Conservation (phyloP, 441 rosid genomes). For the Populus hybrid region DNA sequence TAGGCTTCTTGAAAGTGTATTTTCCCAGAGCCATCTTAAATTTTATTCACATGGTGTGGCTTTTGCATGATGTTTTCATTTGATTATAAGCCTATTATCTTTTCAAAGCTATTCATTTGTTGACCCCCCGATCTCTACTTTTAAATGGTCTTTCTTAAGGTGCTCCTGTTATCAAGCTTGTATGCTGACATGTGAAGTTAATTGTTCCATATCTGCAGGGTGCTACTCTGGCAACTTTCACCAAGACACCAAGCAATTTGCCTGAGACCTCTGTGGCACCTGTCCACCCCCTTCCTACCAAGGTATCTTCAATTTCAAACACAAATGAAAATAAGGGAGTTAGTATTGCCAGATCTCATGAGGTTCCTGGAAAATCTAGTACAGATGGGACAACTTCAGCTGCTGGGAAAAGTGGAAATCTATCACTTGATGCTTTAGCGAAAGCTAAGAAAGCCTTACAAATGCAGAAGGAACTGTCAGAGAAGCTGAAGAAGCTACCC, state of each 20-base stretch:
- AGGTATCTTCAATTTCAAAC: slow-evolving; percentile 97
- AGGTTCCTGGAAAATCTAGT: slow-evolving; percentile 99
- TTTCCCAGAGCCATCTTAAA: not conserved
- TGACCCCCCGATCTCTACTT: not conserved
- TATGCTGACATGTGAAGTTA: not conserved
- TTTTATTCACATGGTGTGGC: not conserved
- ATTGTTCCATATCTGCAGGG: slow-evolving; percentile 21
- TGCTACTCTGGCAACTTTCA: slow-evolving; percentile 22
- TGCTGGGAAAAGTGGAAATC: slow-evolving; percentile 72
- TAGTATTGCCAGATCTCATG: slow-evolving; percentile 98
- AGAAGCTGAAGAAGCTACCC: slow-evolving; percentile 66
- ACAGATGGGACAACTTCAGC: slow-evolving; percentile 89
- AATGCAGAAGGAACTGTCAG: slow-evolving; percentile 62
- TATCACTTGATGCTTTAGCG: slow-evolving; percentile 82
- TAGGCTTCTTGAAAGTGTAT: not conserved
- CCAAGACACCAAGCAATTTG: slow-evolving; percentile 34
- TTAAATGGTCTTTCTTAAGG: not conserved
- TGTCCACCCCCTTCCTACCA: slow-evolving; percentile 54
- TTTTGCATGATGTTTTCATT: not conserved
- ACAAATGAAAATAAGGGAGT: slow-evolving; percentile 99
- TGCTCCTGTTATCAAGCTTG: not conserved
- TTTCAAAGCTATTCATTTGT: not conserved
- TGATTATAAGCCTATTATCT: not conserved
- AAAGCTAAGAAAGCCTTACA: slow-evolving; percentile 88
- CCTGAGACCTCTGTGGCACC: slow-evolving; percentile 40